These are phyloP conservation scores for Cercospora brassicicola DNA, from an alignment of 2,329 filamentous ascomycete genomes.

Conservation along the genomic window DNA sequence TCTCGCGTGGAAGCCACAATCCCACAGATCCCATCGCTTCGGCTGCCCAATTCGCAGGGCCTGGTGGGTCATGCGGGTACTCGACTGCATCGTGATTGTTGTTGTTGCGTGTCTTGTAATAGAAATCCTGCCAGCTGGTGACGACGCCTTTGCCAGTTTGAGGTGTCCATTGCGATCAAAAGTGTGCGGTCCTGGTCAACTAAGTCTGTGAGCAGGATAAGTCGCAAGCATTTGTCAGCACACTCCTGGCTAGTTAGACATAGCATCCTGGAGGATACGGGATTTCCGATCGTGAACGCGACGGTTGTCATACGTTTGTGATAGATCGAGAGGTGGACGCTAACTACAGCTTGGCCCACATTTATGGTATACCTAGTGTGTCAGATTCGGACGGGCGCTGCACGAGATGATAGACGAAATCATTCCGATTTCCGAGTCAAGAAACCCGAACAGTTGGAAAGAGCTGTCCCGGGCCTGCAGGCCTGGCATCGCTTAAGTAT, in stretches of 20 bases:
- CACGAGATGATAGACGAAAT: not conserved
- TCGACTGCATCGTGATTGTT: not conserved
- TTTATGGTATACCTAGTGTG: not conserved
- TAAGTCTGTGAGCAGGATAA: not conserved
- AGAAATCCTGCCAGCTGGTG: not conserved
- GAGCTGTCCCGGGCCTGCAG: not conserved
- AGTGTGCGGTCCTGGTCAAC: not conserved
- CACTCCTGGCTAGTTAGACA: not conserved
- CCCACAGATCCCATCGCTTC: not conserved
- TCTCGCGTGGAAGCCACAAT: constrained; percentile 1
- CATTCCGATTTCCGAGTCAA: not conserved
- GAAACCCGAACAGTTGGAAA: not conserved
- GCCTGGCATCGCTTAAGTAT: not conserved
- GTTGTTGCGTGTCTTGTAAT: not conserved
- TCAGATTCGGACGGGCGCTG: not conserved
- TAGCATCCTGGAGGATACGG: not conserved
- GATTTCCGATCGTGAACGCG: not conserved
- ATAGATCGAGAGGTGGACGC: not conserved
- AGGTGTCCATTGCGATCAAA: not conserved
- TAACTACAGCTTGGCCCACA: not conserved
- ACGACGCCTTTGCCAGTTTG: not conserved
- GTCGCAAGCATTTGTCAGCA: not conserved
- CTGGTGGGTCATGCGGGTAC: not conserved
- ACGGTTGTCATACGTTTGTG: not conserved
- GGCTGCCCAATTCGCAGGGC: not conserved